Percentiles rank a stretch among this genome's conserved stretches.
phyloP scores from a whole-genome alignment of 1,284 basidiomycete genomes.

The Moesziomyces antarcticus region DNA sequence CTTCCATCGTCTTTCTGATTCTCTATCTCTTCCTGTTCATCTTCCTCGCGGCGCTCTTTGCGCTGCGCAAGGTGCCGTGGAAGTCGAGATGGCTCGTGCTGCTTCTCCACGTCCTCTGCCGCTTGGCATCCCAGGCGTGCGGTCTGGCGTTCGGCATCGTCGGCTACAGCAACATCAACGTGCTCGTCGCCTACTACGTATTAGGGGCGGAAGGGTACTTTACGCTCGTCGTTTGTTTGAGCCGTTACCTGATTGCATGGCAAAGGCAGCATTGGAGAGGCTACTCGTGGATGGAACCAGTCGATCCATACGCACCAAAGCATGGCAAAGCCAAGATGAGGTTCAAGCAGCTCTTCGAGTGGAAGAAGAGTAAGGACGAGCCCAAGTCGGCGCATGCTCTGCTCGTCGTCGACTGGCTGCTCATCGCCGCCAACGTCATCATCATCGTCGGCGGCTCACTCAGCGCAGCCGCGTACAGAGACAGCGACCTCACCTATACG shows the following conservation, averaged over 20 bases:
- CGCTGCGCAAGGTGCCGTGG: slow-evolving; percentile 8
- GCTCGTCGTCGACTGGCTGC: slow-evolving; percentile 15
- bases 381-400: not conserved
- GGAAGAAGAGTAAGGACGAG: slow-evolving; percentile 3
- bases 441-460: slow-evolving; percentile 38
- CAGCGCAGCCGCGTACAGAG: slow-evolving; percentile 11
- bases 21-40: slow-evolving; percentile 25
- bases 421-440: slow-evolving; percentile 32
- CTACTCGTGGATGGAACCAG: slow-evolving; percentile 42
- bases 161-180: slow-evolving; percentile 18
- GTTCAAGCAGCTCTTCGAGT: slow-evolving; percentile 4
- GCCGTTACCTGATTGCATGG: slow-evolving; percentile 51
- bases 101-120: slow-evolving; percentile 41
- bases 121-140: slow-evolving; percentile 39
- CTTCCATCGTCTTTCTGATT: slow-evolving; percentile 34
- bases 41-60: slow-evolving; percentile 2
- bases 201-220: slow-evolving; percentile 55
- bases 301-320: slow-evolving; percentile 2
- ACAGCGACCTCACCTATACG: slow-evolving; percentile 3
- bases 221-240: slow-evolving; percentile 42
- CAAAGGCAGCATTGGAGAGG: slow-evolving; percentile 37
- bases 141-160: slow-evolving; percentile 45
- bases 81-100: slow-evolving; percentile 34
- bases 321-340: not conserved
- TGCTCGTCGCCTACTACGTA: slow-evolving; percentile 51